These are phyloP conservation scores for Eucalyptus grandis DNA, from an alignment of 345 rosid genomes.

Conservation along the genomic window DNA sequence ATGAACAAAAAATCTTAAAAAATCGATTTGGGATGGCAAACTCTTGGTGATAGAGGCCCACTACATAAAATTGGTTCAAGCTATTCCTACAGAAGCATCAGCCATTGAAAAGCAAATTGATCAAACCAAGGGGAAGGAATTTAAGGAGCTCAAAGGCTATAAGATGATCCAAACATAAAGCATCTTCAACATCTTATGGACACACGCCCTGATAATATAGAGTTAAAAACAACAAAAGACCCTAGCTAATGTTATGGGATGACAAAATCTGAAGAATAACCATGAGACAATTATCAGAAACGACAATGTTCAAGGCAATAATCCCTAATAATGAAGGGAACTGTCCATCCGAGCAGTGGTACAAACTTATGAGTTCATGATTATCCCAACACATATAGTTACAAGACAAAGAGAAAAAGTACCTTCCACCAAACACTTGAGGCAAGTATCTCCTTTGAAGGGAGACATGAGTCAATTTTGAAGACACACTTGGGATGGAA, in stretches of 20 bases:
- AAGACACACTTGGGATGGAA: constrained; percentile 3
- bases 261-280: not conserved
- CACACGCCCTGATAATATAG: not conserved
- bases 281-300: not conserved
- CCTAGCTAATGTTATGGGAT: not conserved
- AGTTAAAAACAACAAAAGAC: not conserved
- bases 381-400: not conserved
- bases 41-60: not conserved
- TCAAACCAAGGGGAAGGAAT: not conserved
- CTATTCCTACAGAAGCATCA: not conserved
- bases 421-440: constrained; percentile 5
- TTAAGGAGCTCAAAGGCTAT: not conserved
- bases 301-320: not conserved
- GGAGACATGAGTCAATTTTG: constrained; percentile 9
- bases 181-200: not conserved
- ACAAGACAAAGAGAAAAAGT: not conserved
- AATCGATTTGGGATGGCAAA: not conserved
- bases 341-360: not conserved
- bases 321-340: not conserved
- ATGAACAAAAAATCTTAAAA: not conserved
- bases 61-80: not conserved
- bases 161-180: not conserved
- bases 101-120: not conserved
- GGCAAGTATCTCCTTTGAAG: constrained; percentile 1
- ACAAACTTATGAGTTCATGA: not conserved